A percentile compares a stretch with the other conserved stretches of the same genome.
These are phyloP conservation scores for Cladorrhinum sp. DNA, from an alignment of 2,329 filamentous ascomycete species.

Conservation along the genomic window DNA sequence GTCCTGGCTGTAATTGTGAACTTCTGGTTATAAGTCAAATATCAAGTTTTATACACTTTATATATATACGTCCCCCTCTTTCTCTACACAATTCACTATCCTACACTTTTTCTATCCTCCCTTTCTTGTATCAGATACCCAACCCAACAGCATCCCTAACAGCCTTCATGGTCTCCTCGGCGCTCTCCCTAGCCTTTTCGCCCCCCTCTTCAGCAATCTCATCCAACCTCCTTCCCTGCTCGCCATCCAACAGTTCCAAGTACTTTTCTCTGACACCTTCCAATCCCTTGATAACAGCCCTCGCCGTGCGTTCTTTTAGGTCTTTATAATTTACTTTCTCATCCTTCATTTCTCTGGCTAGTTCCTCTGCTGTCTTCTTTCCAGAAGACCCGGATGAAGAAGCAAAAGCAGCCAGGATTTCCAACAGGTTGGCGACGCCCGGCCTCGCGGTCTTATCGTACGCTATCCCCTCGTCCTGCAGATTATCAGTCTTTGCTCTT, in stretches of 20 bases:
- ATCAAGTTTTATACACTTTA: no score
- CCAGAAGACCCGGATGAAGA: slow-evolving; percentile 39
- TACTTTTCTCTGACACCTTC: slow-evolving; percentile 56
- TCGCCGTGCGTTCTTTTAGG: slow-evolving; percentile 36
- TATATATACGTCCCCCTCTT: neutral
- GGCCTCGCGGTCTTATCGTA: slow-evolving; percentile 71
- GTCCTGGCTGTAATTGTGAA: no score
- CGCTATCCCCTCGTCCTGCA: slow-evolving; percentile 46
- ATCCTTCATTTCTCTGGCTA: slow-evolving; percentile 43
- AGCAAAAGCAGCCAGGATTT: slow-evolving; percentile 74
- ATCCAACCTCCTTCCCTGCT: slow-evolving; percentile 35
- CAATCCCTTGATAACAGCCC: slow-evolving; percentile 53
- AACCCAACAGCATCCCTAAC: slow-evolving; percentile 53
- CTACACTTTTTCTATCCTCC: neutral
- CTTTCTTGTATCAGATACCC: slow-evolving; percentile 20
- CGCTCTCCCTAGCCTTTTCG: slow-evolving; percentile 58
- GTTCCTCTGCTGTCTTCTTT: slow-evolving; percentile 34
- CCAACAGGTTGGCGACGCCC: slow-evolving; percentile 82
- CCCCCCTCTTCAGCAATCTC: slow-evolving; percentile 58
- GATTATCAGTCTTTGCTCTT: slow-evolving; percentile 72
- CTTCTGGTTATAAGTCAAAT: no score
- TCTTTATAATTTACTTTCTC: neutral
- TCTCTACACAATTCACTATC: neutral
- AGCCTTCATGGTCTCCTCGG: slow-evolving; percentile 54
- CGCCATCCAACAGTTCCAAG: slow-evolving; percentile 37